Percentiles rank a stretch among this genome's conserved stretches.
Conservation (phyloP, 129 eudicot genomes). For the Flaveria sonorensis region DNA sequence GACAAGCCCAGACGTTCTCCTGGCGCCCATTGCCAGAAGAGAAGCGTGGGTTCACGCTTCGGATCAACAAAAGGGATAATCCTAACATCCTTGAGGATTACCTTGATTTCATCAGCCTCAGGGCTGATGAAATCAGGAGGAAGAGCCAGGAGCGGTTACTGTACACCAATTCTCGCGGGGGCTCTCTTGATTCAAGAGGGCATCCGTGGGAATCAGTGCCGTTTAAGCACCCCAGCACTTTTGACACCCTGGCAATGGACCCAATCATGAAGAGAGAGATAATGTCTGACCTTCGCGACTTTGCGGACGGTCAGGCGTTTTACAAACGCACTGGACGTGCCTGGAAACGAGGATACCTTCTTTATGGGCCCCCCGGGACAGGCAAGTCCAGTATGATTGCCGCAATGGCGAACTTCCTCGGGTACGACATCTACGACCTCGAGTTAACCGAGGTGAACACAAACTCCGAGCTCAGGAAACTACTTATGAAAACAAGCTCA, state of each 20-base stretch:
- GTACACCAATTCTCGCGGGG: slow-evolving; percentile 89
- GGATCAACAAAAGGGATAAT: slow-evolving; percentile 57
- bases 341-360: slow-evolving; percentile 85
- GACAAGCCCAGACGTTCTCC: slow-evolving; percentile 69
- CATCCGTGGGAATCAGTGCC: slow-evolving; percentile 98
- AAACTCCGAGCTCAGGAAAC: slow-evolving; percentile 76
- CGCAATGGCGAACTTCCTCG: slow-evolving; percentile 89
- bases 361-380: slow-evolving; percentile 93
- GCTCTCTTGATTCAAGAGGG: slow-evolving; percentile 73
- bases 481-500: slow-evolving; percentile 87
- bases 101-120: slow-evolving; percentile 64
- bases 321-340: slow-evolving; percentile 90
- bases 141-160: slow-evolving; percentile 66
- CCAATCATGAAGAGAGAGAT: slow-evolving; percentile 59
- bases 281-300: slow-evolving; percentile 73
- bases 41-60: slow-evolving; percentile 73
- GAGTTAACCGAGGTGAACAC: slow-evolving; percentile 81
- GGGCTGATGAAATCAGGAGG: slow-evolving; percentile 71
- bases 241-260: slow-evolving; percentile 88
- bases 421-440: slow-evolving; percentile 86
- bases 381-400: slow-evolving; percentile 98
- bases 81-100: slow-evolving; percentile 50
- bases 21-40: slow-evolving; percentile 96
- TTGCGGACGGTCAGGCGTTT: slow-evolving; percentile 70
- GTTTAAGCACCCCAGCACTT: slow-evolving; percentile 91